Base-by-base conservation (phyloP, 2,329 filamentous ascomycete genomes). In the Aspergillus floridensis region DNA sequence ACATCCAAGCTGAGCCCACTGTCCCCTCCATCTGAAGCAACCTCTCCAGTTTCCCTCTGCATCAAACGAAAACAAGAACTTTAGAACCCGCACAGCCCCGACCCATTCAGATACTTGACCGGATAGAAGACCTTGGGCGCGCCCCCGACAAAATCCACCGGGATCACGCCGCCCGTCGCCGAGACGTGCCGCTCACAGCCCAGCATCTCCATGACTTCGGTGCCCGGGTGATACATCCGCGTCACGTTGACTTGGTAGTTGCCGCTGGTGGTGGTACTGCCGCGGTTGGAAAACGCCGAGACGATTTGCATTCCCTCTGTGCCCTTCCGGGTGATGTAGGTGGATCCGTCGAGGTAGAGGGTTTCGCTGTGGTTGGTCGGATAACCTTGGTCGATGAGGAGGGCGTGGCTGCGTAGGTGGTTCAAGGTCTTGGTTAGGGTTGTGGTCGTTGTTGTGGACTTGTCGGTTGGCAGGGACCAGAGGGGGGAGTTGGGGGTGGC, bases 401-500 rank as follows among this genome's bases (percentile, higher is more conserved):
- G 66, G 24, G 77, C 78, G 29, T 75, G 74, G 55, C 74, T 77
- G 4, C 80, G 77, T 16, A 80, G 70, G 35, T 68, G 61, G 62
- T 81, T 81, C 24, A 81, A 61, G 10, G 69, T 74, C 6, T 72
- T 66, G 26, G 69, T 75, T 11, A 71, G 14, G 14, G n/a, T 44
- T 64, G 6, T 70, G 67, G 68, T 76, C 81, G 5, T 82, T 68
- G 26, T 29, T 29, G 26, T 29, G 2, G 70, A 67, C 1, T 72
- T 64, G 3, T 66, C 56, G 12, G 73, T 35, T 35, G 78, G 53
- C 77, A 68, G 66, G 80, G 82, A 1, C 54, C 57, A 4, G 67
- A 4, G 83, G 83, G 38, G 70, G 69, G 38, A 70, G 76, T n/a
- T 76, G 76, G 26, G 81, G 81, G 1, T 76, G 67, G 68, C 81